Conservation (phyloP, 2,329 filamentous ascomycete species). For the Colletotrichum scovillei region DNA sequence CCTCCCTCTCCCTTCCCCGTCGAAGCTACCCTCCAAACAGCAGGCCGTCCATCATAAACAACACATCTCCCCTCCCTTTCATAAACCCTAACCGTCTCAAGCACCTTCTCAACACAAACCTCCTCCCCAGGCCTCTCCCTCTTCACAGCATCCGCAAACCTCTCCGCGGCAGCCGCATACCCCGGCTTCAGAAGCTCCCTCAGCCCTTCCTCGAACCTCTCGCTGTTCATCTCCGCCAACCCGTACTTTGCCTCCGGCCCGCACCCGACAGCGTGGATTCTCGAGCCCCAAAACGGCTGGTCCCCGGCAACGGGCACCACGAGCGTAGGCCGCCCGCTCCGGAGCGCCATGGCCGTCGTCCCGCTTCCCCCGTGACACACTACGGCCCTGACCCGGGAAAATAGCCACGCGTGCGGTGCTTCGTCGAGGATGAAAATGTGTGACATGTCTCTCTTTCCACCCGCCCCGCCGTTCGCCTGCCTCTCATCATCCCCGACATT, state of each 20-base stretch:
- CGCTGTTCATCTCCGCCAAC: slow-evolving; percentile 1
- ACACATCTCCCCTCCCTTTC: slow-evolving; percentile 16
- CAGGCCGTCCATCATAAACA: background rate
- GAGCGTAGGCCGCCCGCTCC: slow-evolving; percentile 26
- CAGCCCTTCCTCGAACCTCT: background rate
- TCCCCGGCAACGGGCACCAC: slow-evolving; percentile 32
- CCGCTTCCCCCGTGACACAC: slow-evolving; percentile 32
- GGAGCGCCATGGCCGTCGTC: slow-evolving; percentile 29
- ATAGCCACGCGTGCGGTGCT: slow-evolving; percentile 31
- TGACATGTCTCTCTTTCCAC: background rate
- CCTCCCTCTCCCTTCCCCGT: background rate
- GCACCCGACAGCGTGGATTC: slow-evolving; percentile 8
- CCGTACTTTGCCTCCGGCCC: slow-evolving; percentile 18
- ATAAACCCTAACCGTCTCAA: slow-evolving; percentile 11
- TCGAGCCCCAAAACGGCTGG: slow-evolving; percentile 30
- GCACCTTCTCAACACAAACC: slow-evolving; percentile 11
- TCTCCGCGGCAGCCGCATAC: slow-evolving; percentile 14
- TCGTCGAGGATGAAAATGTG: slow-evolving; percentile 25
- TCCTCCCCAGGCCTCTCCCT: slow-evolving; percentile 27
- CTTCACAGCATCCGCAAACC: background rate
- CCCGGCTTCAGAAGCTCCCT: slow-evolving; percentile 11
- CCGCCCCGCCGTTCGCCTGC: too few relatives aligned
- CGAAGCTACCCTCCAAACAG: slow-evolving; percentile 13
- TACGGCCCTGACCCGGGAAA: slow-evolving; percentile 26
- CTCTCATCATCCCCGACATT: background rate